Conservation (phyloP, 805 yeast genomes). For the Zygoascus tannicola region DNA sequence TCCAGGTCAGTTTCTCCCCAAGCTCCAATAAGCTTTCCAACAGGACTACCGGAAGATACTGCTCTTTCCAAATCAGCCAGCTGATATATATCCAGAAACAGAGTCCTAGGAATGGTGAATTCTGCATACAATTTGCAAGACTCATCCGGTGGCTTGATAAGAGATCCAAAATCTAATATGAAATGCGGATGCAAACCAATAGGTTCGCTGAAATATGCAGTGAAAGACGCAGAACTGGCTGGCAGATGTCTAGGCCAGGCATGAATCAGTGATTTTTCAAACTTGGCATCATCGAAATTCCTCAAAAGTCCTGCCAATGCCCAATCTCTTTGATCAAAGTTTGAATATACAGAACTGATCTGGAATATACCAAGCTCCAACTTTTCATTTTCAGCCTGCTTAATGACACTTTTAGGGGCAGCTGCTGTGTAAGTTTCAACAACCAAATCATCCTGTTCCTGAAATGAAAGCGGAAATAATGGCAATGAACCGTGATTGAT, state of each 20-base stretch:
- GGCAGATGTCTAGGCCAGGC: slow-evolving; percentile 10
- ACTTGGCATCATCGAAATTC: slow-evolving; percentile 8
- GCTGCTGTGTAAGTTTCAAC: slow-evolving; percentile 19
- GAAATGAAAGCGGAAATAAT: slow-evolving; percentile 7
- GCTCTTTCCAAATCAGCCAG: slow-evolving; percentile 29
- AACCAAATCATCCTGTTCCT: slow-evolving; percentile 13
- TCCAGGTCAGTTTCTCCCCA: slow-evolving; percentile 54
- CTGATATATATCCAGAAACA: slow-evolving; percentile 51
- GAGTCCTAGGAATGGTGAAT: slow-evolving; percentile 35
- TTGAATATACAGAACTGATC: slow-evolving; percentile 5
- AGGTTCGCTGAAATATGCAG: slow-evolving; percentile 16
- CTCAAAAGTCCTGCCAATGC: slow-evolving; percentile 15
- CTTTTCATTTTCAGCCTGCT: slow-evolving; percentile 6
- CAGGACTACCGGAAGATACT: slow-evolving; percentile 17
- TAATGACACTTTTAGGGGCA: background rate
- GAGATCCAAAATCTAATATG: slow-evolving; percentile 6
- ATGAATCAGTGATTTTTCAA: slow-evolving; percentile 14
- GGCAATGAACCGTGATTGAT: slow-evolving; percentile 16
- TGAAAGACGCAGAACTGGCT: slow-evolving; percentile 2
- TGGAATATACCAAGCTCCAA: slow-evolving; percentile 18
- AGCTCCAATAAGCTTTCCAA: slow-evolving; percentile 29
- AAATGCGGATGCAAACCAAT: slow-evolving; percentile 21
- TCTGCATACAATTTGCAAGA: slow-evolving; percentile 38
- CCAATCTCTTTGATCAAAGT: slow-evolving; percentile 9
- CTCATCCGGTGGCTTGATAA: slow-evolving; percentile 9